Conservation (phyloP, 1,284 basidiomycete genomes). For the Puccinia brachypodii region DNA sequence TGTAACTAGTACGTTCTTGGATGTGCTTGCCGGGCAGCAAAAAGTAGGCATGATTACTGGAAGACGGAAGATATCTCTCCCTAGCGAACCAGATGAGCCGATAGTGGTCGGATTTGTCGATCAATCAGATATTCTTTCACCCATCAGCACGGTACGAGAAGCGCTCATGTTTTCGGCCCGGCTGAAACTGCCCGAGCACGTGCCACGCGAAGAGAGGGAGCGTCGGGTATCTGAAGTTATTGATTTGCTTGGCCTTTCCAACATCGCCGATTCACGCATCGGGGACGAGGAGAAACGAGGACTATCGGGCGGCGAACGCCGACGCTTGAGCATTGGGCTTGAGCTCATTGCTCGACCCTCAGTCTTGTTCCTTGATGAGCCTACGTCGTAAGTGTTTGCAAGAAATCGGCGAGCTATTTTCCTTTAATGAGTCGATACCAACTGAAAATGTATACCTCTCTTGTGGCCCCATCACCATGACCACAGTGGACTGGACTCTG, state of each 20-base stretch:
- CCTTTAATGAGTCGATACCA: neutral
- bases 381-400: conserved; percentile 58
- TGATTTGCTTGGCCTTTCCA: conserved; percentile 70
- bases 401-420: neutral
- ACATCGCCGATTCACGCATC: conserved; percentile 71
- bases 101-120: conserved; percentile 33
- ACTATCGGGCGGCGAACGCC: conserved; percentile 69
- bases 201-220: conserved; percentile 69
- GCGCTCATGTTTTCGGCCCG: conserved; percentile 78
- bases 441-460: conserved; percentile 7
- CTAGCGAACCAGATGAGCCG: conserved; percentile 51
- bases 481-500: conserved; percentile 72
- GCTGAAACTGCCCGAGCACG: conserved; percentile 75
- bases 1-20: conserved; percentile 66
- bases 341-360: conserved; percentile 67
- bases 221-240: conserved; percentile 69
- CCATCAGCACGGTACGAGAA: conserved; percentile 77
- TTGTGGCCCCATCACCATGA: neutral
- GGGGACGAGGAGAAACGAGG: conserved; percentile 67
- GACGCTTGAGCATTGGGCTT: conserved; percentile 70
- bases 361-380: conserved; percentile 68
- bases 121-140: conserved; percentile 73
- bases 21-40: conserved; percentile 73
- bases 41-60: conserved; percentile 73
- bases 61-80: conserved; percentile 62